phyloP scores from a whole-genome alignment of 306 rosid genomes.

The Carpinus viminea region DNA sequence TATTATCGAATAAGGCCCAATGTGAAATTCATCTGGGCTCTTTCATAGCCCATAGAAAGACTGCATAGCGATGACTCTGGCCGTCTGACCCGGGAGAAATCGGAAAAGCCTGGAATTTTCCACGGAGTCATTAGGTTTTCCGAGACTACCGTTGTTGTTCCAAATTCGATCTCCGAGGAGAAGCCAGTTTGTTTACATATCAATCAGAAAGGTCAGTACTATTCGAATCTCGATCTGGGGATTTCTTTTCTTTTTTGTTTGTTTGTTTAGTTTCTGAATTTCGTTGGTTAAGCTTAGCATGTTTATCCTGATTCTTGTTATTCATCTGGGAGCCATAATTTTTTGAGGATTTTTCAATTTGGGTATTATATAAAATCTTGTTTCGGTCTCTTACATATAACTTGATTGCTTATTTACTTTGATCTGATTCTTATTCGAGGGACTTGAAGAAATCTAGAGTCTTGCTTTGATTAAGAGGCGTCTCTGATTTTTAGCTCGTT shows the following conservation, averaged over 20 bases:
- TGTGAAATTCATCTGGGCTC: not conserved
- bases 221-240: not conserved
- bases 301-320: not conserved
- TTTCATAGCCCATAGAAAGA: not conserved
- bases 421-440: not conserved
- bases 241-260: not conserved
- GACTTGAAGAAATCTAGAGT: not conserved
- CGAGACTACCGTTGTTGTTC: too few relatives aligned
- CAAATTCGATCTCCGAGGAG: not conserved
- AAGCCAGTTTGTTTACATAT: not conserved
- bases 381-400: not conserved
- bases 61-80: not conserved
- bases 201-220: not conserved
- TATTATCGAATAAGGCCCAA: not conserved
- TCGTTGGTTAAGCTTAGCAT: not conserved
- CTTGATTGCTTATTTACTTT: not conserved
- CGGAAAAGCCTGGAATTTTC: slow-evolving; percentile 1
- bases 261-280: not conserved
- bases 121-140: not conserved
- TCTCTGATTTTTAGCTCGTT: not conserved
- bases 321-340: not conserved
- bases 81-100: not conserved
- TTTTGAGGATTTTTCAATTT: not conserved
- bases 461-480: not conserved
- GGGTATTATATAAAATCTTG: not conserved